Percentiles rank a stretch among this genome's conserved stretches.
phyloP scores from a whole-genome alignment of 1,139 yeast genomes.

The Scheffersomyces illinoinensis region DNA sequence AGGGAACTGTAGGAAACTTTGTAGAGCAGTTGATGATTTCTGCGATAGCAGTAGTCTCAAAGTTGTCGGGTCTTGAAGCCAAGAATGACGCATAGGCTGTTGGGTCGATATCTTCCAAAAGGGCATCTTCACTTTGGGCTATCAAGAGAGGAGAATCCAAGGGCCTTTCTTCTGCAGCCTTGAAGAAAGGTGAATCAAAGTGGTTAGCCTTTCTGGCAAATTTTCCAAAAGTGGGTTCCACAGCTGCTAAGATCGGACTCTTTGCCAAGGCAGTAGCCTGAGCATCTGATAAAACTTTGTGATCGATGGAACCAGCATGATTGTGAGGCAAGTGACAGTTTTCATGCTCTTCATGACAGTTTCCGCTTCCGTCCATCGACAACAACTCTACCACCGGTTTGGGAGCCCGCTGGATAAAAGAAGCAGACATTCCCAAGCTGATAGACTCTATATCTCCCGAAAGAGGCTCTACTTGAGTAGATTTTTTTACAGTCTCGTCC shows the following conservation, averaged over 20 bases:
- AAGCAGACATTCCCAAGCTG: conserved; percentile 48
- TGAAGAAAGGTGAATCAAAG: conserved; percentile 16
- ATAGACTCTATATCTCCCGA: conserved; percentile 31
- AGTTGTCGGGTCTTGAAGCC: conserved; percentile 83
- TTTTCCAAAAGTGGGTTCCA: conserved; percentile 56
- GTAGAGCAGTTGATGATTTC: conserved; percentile 66
- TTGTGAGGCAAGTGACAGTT: conserved; percentile 38
- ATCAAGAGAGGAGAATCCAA: conserved; percentile 42
- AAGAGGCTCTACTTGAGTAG: conserved; percentile 6
- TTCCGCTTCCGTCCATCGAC: conserved; percentile 14
- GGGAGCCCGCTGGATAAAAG: conserved; percentile 45
- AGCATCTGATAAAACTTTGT: conserved; percentile 41
- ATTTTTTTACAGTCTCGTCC: conserved; percentile 10
- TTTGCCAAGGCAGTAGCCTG: conserved; percentile 55
- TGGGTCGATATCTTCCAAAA: conserved; percentile 56
- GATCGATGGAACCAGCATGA: conserved; percentile 42
- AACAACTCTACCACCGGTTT: conserved; percentile 36
- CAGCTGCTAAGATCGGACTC: conserved; percentile 56
- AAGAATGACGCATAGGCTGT: conserved; percentile 71
- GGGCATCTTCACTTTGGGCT: conserved; percentile 46
- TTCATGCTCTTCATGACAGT: conserved; percentile 28
- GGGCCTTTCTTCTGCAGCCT: conserved; percentile 12
- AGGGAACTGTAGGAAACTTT: conserved; percentile 60
- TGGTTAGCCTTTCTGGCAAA: conserved; percentile 48
- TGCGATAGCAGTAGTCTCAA: conserved; percentile 81